Conservation (phyloP, 75 land plant genomes). For the Pinus tabuliformis region DNA sequence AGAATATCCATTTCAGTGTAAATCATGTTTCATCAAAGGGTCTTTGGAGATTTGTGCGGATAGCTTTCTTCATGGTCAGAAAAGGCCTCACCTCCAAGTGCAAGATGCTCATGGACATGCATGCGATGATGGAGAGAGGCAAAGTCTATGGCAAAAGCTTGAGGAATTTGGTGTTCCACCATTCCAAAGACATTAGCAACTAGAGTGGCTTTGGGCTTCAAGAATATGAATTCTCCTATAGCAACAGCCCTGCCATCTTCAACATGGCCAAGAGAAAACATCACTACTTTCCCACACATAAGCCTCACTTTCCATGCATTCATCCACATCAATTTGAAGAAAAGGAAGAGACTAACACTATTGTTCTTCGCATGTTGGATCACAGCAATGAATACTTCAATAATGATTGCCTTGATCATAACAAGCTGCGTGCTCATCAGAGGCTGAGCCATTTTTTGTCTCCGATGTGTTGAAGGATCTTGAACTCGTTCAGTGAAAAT, state of each 20-base stretch:
- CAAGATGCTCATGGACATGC: slow-evolving; percentile 41
- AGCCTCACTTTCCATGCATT: slow-evolving; percentile 16
- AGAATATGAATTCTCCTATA: slow-evolving; percentile 59
- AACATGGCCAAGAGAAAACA: slow-evolving; percentile 7
- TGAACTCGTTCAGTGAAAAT: background rate
- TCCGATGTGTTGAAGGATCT: background rate
- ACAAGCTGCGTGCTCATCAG: background rate
- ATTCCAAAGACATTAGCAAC: slow-evolving; percentile 8
- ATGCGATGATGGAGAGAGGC: slow-evolving; percentile 44
- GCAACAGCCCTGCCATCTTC: slow-evolving; percentile 29
- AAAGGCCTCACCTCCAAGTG: slow-evolving; percentile 32
- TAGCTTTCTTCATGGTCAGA: slow-evolving; percentile 29
- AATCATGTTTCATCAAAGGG: slow-evolving; percentile 21
- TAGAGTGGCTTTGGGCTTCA: slow-evolving; percentile 16
- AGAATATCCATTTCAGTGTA: slow-evolving; percentile 3
- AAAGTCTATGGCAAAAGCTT: slow-evolving; percentile 52
- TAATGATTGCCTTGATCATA: background rate
- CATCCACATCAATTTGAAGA: background rate
- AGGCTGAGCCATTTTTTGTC: slow-evolving; percentile 3
- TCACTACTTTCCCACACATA: background rate
- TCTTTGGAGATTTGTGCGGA: slow-evolving; percentile 26
- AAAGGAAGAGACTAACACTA: background rate
- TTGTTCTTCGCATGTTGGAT: background rate
- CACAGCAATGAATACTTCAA: background rate
- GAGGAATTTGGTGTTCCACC: slow-evolving; percentile 28